phyloP scores from a whole-genome alignment of 2,329 filamentous ascomycete genomes.

The Ceratocystis destructans region DNA sequence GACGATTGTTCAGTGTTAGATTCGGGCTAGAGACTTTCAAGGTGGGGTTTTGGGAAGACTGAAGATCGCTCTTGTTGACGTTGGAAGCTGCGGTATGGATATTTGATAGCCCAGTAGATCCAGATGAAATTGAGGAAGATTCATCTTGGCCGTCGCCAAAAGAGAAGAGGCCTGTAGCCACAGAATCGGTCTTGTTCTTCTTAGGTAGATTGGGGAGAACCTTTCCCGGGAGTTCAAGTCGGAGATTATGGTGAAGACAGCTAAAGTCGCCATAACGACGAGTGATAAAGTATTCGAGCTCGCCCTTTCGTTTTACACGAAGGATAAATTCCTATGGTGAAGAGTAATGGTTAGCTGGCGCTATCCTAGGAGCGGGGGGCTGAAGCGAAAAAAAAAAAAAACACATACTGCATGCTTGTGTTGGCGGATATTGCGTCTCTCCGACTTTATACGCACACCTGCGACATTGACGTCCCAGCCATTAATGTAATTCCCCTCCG shows the following conservation, averaged over 20 bases:
- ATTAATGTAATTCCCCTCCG: constrained; percentile 83
- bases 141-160: constrained; percentile 55
- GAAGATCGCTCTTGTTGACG: constrained; percentile 2
- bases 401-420: constrained; percentile 74
- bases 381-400: constrained; percentile 20
- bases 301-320: constrained; percentile 64
- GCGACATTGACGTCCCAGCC: constrained; percentile 96
- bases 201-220: constrained; percentile 72
- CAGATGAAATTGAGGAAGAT: constrained; percentile 65
- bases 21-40: constrained; percentile 4
- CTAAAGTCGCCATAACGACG: constrained; percentile 81
- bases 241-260: constrained; percentile 62
- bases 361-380: neutral
- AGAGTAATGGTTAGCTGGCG: neutral
- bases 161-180: constrained; percentile 43
- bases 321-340: constrained; percentile 68
- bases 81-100: neutral
- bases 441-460: constrained; percentile 63
- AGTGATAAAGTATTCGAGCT: constrained; percentile 56
- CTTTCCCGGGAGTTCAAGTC: constrained; percentile 79
- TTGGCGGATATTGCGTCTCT: constrained; percentile 76
- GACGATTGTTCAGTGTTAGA: constrained; percentile 1
- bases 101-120: constrained; percentile 49
- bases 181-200: constrained; percentile 76
- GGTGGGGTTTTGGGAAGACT: neutral